Evolutionary conservation across 2,329 filamentous ascomycete genomes (phyloP).

Genomic region (Alternaria atra): DNA sequence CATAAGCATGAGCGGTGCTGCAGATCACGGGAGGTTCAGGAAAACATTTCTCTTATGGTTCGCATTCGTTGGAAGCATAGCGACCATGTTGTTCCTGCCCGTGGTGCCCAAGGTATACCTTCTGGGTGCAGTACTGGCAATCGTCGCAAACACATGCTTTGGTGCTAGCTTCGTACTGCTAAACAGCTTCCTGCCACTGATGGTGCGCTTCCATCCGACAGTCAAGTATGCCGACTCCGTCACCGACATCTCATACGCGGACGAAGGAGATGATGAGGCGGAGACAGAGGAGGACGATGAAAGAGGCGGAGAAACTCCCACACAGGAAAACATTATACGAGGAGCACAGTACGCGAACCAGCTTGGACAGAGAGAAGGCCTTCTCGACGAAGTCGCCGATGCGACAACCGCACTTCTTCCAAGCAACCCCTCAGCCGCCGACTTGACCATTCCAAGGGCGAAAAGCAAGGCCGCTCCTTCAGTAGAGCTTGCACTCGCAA

Average conservation of each 20-base stretch:
- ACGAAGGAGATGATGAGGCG: constrained; percentile 45
- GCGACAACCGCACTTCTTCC: constrained; percentile 51
- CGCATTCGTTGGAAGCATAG: constrained; percentile 79
- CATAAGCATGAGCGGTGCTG: constrained; percentile 94
- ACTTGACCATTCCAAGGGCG: constrained; percentile 43
- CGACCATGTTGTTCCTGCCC: constrained; percentile 89
- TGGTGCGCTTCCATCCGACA: constrained; percentile 85
- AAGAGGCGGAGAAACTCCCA: constrained; percentile 21
- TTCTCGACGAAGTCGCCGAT: constrained; percentile 43
- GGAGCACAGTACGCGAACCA: constrained; percentile 41
- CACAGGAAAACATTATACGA: constrained; percentile 29
- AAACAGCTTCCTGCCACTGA: constrained; percentile 91
- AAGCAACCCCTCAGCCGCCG: constrained; percentile 26
- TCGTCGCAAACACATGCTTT: constrained; percentile 92
- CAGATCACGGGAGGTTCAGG: constrained; percentile 87
- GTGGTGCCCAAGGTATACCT: constrained; percentile 79
- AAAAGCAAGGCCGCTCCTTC: constrained; percentile 55
- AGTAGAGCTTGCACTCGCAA: constrained; percentile 81
- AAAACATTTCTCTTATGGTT: constrained; percentile 89
- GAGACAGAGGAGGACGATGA: constrained; percentile 24
- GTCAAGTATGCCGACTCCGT: constrained; percentile 51
- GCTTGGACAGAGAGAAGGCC: constrained; percentile 34
- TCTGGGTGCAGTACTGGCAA: constrained; percentile 82
- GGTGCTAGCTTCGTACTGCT: constrained; percentile 94
- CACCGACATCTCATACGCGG: constrained; percentile 28